Conservation (phyloP, 2,329 filamentous ascomycete species). For the Fusarium sp. region DNA sequence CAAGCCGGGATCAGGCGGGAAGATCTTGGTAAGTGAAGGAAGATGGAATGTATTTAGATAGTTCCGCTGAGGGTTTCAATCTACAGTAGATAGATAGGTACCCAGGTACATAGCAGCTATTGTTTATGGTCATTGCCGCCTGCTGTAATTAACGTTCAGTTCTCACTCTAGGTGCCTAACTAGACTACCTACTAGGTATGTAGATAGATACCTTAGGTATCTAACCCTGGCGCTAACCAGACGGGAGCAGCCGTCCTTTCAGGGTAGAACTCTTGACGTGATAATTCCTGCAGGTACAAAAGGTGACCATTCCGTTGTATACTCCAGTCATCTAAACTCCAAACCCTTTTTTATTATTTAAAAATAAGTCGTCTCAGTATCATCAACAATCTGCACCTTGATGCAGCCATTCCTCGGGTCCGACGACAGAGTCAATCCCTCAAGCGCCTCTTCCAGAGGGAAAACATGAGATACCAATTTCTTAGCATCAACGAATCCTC, state of each 20-base stretch:
- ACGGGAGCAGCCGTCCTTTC: neutral
- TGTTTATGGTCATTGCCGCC: no score
- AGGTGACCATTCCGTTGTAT: neutral
- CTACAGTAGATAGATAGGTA: no score
- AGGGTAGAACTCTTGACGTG: no score
- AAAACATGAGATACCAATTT: slow-evolving; percentile 68
- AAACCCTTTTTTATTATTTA: slow-evolving; percentile 24
- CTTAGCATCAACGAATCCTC: slow-evolving; percentile 68
- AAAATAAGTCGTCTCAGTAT: slow-evolving; percentile 40
- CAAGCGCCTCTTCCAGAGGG: slow-evolving; percentile 67
- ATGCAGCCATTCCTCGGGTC: slow-evolving; percentile 49
- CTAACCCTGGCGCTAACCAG: no score
- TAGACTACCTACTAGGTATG: no score
- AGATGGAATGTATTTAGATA: no score
- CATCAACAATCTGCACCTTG: slow-evolving; percentile 51
- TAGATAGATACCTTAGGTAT: no score
- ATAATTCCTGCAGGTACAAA: no score
- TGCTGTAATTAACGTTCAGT: no score
- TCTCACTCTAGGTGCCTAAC: neutral
- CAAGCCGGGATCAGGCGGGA: slow-evolving; percentile 9
- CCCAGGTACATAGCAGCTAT: no score
- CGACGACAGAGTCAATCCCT: slow-evolving; percentile 53
- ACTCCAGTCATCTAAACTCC: slow-evolving; percentile 1
- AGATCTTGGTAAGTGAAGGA: neutral
- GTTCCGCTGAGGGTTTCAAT: no score